phyloP scores from a whole-genome alignment of 441 rosid species.

The Flueggea neowawraea region DNA sequence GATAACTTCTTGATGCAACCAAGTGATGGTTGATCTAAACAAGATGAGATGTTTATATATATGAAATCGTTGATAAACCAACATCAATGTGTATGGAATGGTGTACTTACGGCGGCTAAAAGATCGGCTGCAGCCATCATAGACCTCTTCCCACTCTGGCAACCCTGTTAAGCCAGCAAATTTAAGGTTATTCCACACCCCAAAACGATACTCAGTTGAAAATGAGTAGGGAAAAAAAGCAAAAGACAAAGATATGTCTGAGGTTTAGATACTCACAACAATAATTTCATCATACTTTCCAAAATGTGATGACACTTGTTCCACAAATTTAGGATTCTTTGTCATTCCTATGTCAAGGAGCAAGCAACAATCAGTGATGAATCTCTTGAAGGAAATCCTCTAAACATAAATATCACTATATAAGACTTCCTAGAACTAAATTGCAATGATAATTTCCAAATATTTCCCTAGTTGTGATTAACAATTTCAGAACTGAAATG shows the following conservation, averaged over 20 bases:
- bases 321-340: constrained; percentile 59
- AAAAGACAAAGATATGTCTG: neutral
- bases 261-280: constrained; percentile 40
- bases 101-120: constrained; percentile 58
- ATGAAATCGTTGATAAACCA: neutral
- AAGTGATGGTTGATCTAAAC: constrained; percentile 10
- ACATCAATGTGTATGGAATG: neutral
- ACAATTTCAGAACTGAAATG: neutral
- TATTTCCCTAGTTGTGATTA: neutral
- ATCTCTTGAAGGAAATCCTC: neutral
- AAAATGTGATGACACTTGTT: constrained; percentile 55
- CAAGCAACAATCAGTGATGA: neutral
- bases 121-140: constrained; percentile 84
- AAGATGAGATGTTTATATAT: neutral
- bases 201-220: neutral
- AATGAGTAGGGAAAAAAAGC: too few species aligned
- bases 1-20: neutral
- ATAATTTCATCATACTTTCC: constrained; percentile 78
- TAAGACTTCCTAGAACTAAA: neutral
- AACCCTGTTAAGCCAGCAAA: constrained; percentile 45
- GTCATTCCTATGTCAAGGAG: constrained; percentile 47
- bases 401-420: neutral
- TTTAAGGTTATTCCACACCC: neutral
- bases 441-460: neutral
- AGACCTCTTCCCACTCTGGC: constrained; percentile 72